Base-by-base conservation (phyloP, 2,329 filamentous ascomycete genomes). In the Sclerotinia trifoliorum region DNA sequence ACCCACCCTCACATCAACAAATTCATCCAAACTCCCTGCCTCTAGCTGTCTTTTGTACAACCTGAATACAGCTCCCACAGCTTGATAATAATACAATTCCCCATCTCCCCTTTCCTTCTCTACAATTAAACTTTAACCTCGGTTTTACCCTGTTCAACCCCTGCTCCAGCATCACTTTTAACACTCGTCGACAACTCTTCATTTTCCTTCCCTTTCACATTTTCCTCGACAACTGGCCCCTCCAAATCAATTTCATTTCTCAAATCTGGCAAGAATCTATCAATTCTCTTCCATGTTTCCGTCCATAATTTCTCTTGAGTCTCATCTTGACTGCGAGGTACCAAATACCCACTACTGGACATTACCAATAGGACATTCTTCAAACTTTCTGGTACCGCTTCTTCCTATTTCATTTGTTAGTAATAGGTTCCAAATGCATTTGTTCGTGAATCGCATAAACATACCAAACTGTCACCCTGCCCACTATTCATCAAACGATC, bases 321-420 rank as follows among this genome's bases (percentile, higher is more conserved):
- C 1, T 82, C 76, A 71, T 89, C 84, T 73, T 84, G 79, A 71
- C 80, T 83, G 17, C 92, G 92, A 1, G 91, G 86, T 0, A 92
- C 88, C 6, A 99, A 85, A 75, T 92, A 94, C 48, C 91, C 94
- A 63, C 90, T 94, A 77, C 90, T 95, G 7, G 91, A 89, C 93
- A 99, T 97, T 75, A 99, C 95, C 13, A 99, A 84, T 32, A 98
- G 83, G 65, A 98, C 93, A 73, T 99, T 99, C 81, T 99, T 99
- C 68, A 99, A 82, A 72, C 93, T 95, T 79, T 99, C 95, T 0
- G 92, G 91, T 2, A 98, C 93, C 17, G 95, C 94, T 82, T 99
- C 95, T 80, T 96, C 93, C 89, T 96, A 74, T 74, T 52, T 26
- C 4, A 11, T 44, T 17, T 19, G 65, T 73, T 66, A 73, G 68